Evolutionary conservation across 352 stramenopile genomes (phyloP), one percentile per base, ranked within the genome.

Genomic region (Pythium rishiriense): DNA sequence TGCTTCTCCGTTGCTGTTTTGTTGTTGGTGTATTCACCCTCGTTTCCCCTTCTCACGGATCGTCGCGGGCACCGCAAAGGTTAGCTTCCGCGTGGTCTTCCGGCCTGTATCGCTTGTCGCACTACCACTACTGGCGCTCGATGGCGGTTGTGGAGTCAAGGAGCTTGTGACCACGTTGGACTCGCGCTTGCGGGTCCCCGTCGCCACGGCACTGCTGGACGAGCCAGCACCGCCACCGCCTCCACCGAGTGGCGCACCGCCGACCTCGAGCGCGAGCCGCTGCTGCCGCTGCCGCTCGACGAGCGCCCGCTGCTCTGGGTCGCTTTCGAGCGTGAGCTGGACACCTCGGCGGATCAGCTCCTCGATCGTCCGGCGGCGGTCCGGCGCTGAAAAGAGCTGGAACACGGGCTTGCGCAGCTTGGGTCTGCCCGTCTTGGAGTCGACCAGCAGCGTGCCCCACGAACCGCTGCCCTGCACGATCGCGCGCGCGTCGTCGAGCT

Each of bases 301-400:
- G 33, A 91, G 56, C 0, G 64, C 64, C 1, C 70, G 69, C 28
- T 91, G 78, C 48, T 90, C 83, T 11, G 70, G 66, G 50, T 94
- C 83, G 26, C 72, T 75, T 48, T 91, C 85, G 15, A 92, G 75
- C 25, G 85, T 89, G 60, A 91, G 78, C 42, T 86, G 72, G 17
- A 94, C 73, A 31, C 83, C 83, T 19, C 67, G 68, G 12, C 75
- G 70, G 4, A 94, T 70, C 41, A 94, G 72, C 56, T 76, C 66
- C 26, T 88, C 75, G 70, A 94, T 92, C 19, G 62, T 42, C 9
- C 64, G 73, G 59, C 28, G 55, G 33, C 41, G 52, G 25, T 61
- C 67, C 60, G 64, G 67, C 46, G 68, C 39, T 1, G 74, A 79
- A 62, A 78, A 94, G 12, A 94, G 69, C 24, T 70, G 52, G 58